Conservation (phyloP, 129 eudicot species). For the Flaveria bidentis region DNA sequence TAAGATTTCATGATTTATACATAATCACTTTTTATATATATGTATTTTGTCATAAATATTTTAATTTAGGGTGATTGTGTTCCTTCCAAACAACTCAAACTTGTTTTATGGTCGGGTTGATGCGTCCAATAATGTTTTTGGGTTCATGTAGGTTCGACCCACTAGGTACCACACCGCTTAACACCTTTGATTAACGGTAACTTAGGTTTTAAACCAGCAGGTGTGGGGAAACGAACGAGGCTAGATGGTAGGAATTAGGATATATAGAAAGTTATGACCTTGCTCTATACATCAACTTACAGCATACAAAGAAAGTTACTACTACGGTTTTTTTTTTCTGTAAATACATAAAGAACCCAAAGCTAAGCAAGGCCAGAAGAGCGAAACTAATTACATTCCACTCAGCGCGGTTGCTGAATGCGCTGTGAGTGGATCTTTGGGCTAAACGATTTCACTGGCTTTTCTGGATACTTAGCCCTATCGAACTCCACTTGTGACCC, state of each 20-base stretch:
- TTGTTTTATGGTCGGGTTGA: not conserved
- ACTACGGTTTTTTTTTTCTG: conserved; percentile 21
- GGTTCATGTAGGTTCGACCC: not conserved
- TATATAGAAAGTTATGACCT: conserved; percentile 39
- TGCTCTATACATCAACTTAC: conserved; percentile 67
- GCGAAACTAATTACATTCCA: conserved; percentile 30
- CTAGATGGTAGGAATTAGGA: conserved; percentile 32
- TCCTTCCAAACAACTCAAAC: not conserved
- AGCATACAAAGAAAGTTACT: conserved; percentile 29
- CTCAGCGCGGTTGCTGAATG: conserved; percentile 72
- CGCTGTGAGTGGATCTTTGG: conserved; percentile 44
- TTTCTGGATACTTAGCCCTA: conserved; percentile 46
- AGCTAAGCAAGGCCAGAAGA: conserved; percentile 30
- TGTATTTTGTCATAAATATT: no score
- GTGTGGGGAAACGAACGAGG: conserved; percentile 52
- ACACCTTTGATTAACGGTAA: not conserved
- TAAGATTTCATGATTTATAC: no score
- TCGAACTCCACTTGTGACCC: conserved; percentile 44
- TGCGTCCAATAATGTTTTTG: not conserved
- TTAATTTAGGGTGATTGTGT: no score
- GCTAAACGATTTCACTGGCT: conserved; percentile 51
- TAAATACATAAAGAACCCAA: conserved; percentile 20
- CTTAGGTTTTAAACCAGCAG: conserved; percentile 32
- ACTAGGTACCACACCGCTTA: no score
- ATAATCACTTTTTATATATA: no score